These are phyloP conservation scores for Ambrosia trifida DNA, from an alignment of 129 eudicot genomes.

Conservation along the genomic window DNA sequence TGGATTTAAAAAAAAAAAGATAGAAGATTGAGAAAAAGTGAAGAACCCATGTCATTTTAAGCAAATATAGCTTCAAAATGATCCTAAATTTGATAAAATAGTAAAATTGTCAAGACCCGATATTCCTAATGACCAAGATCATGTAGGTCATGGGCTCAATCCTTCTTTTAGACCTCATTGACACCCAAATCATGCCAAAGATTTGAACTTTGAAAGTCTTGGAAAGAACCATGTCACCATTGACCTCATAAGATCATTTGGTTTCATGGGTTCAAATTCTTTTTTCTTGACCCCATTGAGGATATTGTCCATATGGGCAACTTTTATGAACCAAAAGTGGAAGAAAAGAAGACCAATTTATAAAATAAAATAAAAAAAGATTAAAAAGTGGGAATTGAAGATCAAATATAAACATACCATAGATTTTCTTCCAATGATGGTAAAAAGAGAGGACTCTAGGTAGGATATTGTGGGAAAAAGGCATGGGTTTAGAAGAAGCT, in stretches of 20 bases:
- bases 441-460: conserved; percentile 98
- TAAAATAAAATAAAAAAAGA: neutral
- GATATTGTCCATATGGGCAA: conserved; percentile 25
- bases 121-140: conserved; percentile 30
- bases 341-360: conserved; percentile 11
- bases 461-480: conserved; percentile 89
- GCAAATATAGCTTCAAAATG: conserved; percentile 25
- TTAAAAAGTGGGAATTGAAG: conserved; percentile 9
- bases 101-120: conserved; percentile 26
- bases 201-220: conserved; percentile 19
- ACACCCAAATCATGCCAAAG: conserved; percentile 17
- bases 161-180: conserved; percentile 13
- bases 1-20: conserved; percentile 15
- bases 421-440: conserved; percentile 98
- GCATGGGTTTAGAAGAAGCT: conserved; percentile 88
- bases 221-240: conserved; percentile 19
- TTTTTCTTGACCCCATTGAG: conserved; percentile 27
- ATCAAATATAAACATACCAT: conserved; percentile 52
- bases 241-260: conserved; percentile 16
- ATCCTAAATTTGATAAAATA: conserved; percentile 10
- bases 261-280: conserved; percentile 15
- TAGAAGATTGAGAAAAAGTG: neutral
- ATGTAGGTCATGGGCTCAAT: conserved; percentile 27
- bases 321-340: conserved; percentile 1
- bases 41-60: conserved; percentile 27